Base-by-base conservation (phyloP, 345 rosid species). In the Laguncularia racemosa region DNA sequence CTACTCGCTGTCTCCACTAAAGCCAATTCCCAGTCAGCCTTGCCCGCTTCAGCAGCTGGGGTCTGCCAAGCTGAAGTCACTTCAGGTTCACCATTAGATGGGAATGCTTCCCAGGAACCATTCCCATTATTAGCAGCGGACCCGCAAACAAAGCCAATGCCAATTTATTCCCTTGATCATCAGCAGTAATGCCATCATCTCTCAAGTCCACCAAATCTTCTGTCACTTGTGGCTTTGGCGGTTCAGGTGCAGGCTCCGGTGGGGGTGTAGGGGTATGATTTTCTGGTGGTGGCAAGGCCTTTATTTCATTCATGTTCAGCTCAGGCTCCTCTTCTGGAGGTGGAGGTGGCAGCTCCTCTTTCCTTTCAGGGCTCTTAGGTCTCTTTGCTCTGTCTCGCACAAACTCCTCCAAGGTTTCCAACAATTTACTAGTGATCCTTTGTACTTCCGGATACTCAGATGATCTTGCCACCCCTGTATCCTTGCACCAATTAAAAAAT, bases 21-120 rank as follows among this genome's bases (percentile, higher is more conserved):
- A 11, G 95, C 97, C 66, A 85, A 21, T 56, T 93, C 99, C 99
- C 99, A 93, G 78, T 85, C 99, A 26, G 85, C 95, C 63, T 90
- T 93, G 44, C 86, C 97, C 0, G 58, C 61, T 63, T 93, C 96
- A 11, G 95, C 95, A 23, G 96, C 96, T 3, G 97, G 89, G 23
- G 78, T 85, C 67, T 83, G 76, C 93, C 93, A 83, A 4, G 93
- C 93, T 0, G 93, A 85, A 21, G 86, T 85, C 38, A 85, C 75
- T 46, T 70, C 69, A 23, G 71, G 60, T 49, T 70, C 73, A 44
- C 86, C 92, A 46, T 87, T 55, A 0, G 92, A 77, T 1, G 83
- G 80, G 77, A 93, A 89, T 26, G 87, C 81, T 78, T 87, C 92
- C 96, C 99, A 93, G 1, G 87, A 81, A 19, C 89, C 91, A 56